These are phyloP conservation scores for Pseudocercospora pini-densiflorae DNA, from an alignment of 2,329 filamentous ascomycete genomes.

Conservation along the genomic window DNA sequence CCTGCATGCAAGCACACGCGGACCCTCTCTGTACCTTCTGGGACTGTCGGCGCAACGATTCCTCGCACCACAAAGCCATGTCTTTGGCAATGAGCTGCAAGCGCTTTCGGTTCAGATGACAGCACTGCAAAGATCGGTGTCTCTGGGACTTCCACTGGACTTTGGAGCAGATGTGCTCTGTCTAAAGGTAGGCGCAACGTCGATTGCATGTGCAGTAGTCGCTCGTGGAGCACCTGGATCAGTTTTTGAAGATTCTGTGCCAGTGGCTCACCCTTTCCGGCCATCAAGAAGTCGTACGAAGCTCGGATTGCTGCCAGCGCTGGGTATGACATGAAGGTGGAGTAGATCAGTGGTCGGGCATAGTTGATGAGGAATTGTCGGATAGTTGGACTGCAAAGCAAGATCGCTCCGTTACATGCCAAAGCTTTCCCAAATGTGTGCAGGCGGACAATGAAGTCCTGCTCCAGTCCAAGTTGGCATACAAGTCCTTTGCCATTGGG, in stretches of 20 bases:
- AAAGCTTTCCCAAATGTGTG: constrained; percentile 72
- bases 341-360: constrained; percentile 75
- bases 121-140: constrained; percentile 70
- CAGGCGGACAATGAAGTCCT: constrained; percentile 61
- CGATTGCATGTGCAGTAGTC: constrained; percentile 47
- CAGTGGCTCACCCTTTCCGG: constrained; percentile 52
- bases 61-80: constrained; percentile 65
- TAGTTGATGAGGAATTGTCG: constrained; percentile 75
- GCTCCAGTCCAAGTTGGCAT: constrained; percentile 60
- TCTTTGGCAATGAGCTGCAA: constrained; percentile 65
- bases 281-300: constrained; percentile 61
- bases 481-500: constrained; percentile 62
- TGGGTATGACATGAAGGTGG: constrained; percentile 69
- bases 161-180: constrained; percentile 29
- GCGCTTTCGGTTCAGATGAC: constrained; percentile 60
- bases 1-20: constrained; percentile 70
- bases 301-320: constrained; percentile 63
- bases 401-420: constrained; percentile 67
- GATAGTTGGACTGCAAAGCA: constrained; percentile 65
- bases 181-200: constrained; percentile 35
- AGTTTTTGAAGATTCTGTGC: constrained; percentile 54
- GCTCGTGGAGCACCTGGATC: constrained; percentile 51
- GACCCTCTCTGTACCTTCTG: constrained; percentile 65
- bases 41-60: constrained; percentile 72
- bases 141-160: constrained; percentile 47